Evolutionary conservation across 75 land plant species (phyloP).

Genomic region (Cryptomeria japonica): DNA sequence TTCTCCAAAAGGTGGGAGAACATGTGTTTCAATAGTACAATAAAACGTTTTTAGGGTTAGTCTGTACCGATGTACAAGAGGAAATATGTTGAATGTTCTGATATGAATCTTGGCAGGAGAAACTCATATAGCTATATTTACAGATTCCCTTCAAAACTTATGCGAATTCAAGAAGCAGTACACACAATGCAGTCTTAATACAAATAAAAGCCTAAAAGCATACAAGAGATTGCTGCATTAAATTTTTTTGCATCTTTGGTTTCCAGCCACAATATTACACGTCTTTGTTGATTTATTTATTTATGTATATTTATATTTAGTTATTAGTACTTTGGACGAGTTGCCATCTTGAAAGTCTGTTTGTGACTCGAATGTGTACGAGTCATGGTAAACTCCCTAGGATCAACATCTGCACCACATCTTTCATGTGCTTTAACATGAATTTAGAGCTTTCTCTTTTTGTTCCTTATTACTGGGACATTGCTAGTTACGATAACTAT

Average conservation of each 20-base stretch:
- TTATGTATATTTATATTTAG: background rate
- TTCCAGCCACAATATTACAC: background rate
- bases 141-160: background rate
- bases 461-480: background rate
- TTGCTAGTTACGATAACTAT: background rate
- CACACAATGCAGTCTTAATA: background rate
- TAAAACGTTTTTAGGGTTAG: background rate
- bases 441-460: background rate
- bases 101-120: background rate
- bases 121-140: background rate
- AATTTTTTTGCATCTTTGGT: background rate
- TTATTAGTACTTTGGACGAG: background rate
- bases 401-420: background rate
- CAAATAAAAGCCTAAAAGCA: background rate
- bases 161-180: background rate
- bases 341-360: background rate
- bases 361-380: background rate
- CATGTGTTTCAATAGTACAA: background rate
- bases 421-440: background rate
- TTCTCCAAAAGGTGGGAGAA: background rate
- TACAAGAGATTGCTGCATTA: background rate
- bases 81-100: background rate
- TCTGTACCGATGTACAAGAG: background rate
- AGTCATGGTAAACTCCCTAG: background rate
- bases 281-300: background rate